Evolutionary conservation across 2,329 filamentous ascomycete species (phyloP).

Genomic region (Fusarium camptoceras): DNA sequence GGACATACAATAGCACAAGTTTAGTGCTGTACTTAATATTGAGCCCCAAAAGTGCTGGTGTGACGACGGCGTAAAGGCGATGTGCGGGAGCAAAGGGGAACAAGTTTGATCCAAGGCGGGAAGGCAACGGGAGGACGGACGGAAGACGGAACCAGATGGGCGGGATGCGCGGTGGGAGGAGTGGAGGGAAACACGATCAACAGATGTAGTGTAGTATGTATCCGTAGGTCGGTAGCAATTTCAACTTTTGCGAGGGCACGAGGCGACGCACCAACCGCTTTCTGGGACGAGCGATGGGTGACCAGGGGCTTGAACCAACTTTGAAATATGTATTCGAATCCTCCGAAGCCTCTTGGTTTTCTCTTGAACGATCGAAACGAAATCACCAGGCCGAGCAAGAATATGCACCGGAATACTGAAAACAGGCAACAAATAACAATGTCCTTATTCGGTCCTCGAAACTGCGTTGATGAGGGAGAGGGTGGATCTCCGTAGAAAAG

Average conservation of each 20-base stretch:
- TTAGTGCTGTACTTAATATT: slow-evolving; percentile 20
- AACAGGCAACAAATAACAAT: slow-evolving; percentile 21
- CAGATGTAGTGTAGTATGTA: slow-evolving; percentile 9
- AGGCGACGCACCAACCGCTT: slow-evolving; percentile 39
- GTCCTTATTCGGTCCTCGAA: slow-evolving; percentile 25
- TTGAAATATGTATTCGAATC: slow-evolving; percentile 16
- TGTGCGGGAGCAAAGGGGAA: slow-evolving; percentile 45
- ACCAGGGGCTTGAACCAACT: slow-evolving; percentile 21
- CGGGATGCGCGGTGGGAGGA: slow-evolving; percentile 34
- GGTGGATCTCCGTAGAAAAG: slow-evolving; percentile 33
- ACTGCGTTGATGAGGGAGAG: slow-evolving; percentile 31
- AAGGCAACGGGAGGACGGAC: slow-evolving; percentile 42
- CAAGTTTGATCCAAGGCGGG: slow-evolving; percentile 41
- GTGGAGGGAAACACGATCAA: slow-evolving; percentile 41
- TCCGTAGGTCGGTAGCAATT: slow-evolving; percentile 26
- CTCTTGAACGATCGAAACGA: slow-evolving; percentile 9
- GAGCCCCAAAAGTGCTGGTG: slow-evolving; percentile 33
- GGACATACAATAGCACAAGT: slow-evolving; percentile 20
- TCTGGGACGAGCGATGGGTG: slow-evolving; percentile 34
- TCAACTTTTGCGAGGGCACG: slow-evolving; percentile 40
- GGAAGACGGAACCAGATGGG: slow-evolving; percentile 44
- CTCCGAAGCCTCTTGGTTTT: slow-evolving; percentile 6
- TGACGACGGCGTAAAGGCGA: slow-evolving; percentile 42
- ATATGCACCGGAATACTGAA: background rate
- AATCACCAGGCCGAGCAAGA: slow-evolving; percentile 3